Percentiles rank a stretch among this genome's conserved stretches.
phyloP scores from a whole-genome alignment of 768 basidiomycete species.

The Cyathus striatus region DNA sequence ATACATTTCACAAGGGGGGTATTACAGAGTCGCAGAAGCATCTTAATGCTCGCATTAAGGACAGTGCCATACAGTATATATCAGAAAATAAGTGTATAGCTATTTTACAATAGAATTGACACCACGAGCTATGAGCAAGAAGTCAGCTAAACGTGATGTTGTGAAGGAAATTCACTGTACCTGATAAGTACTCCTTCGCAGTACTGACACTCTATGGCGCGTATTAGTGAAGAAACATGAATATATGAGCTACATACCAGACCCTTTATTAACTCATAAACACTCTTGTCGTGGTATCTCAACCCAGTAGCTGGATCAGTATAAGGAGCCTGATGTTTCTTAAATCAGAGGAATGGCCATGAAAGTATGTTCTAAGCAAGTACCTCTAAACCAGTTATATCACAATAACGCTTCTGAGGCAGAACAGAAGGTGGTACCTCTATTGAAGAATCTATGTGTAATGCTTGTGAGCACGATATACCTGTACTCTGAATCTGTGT shows the following conservation, averaged over 20 bases:
- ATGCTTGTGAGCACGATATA: background rate
- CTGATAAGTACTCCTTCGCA: constrained; percentile 74
- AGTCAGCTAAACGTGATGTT: background rate
- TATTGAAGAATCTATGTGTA: constrained; percentile 60
- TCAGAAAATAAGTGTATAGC: background rate
- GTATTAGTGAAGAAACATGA: background rate
- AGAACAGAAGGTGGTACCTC: constrained; percentile 82
- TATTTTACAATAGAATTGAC: constrained; percentile 35
- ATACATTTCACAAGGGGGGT: no score
- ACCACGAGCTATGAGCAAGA: constrained; percentile 21
- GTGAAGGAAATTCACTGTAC: constrained; percentile 16
- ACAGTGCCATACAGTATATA: background rate
- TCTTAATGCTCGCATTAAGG: no score
- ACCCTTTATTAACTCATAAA: constrained; percentile 78
- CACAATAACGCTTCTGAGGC: constrained; percentile 75
- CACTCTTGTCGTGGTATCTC: constrained; percentile 80
- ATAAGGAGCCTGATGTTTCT: constrained; percentile 59
- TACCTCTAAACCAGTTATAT: constrained; percentile 83
- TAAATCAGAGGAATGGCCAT: background rate
- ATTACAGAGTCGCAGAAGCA: no score
- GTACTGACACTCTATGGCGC: constrained; percentile 52
- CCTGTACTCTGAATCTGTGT: background rate
- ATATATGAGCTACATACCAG: constrained; percentile 38
- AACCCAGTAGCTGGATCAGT: constrained; percentile 78
- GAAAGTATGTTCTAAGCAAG: background rate